Evolutionary conservation across 192 early-diverging fungal species (phyloP).

Genomic region (Coemansia sp.): DNA sequence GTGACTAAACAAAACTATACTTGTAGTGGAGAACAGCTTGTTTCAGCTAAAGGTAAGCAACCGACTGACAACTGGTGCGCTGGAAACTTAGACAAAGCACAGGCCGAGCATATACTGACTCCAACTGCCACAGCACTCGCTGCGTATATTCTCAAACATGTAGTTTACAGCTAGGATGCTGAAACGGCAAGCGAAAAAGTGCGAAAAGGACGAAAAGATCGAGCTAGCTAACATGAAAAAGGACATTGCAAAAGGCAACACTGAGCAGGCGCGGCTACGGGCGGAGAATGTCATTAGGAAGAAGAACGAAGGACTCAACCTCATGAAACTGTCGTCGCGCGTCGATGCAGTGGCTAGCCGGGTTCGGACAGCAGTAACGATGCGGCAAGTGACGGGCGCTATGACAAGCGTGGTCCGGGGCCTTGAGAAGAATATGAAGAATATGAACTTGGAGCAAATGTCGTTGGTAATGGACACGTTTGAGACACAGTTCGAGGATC

Average conservation of each 20-base stretch:
- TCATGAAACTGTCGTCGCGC: constrained; percentile 84
- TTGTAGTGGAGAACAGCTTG: constrained; percentile 6
- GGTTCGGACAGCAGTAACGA: constrained; percentile 94
- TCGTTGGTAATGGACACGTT: constrained; percentile 99
- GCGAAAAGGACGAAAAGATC: constrained; percentile 78
- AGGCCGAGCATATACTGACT: not conserved
- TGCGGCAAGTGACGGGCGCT: constrained; percentile 81
- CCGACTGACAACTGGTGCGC: not conserved
- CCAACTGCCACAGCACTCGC: not conserved
- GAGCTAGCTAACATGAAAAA: constrained; percentile 91
- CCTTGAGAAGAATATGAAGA: constrained; percentile 93
- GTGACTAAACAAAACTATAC: not conserved
- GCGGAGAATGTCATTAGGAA: constrained; percentile 97
- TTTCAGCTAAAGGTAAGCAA: constrained; percentile 17
- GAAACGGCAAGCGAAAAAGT: constrained; percentile 81
- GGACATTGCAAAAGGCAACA: constrained; percentile 92
- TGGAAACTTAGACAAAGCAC: not conserved
- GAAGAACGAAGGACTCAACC: constrained; percentile 91
- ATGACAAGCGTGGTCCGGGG: constrained; percentile 91
- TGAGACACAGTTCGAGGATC: constrained; percentile 94
- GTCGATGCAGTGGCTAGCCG: constrained; percentile 91
- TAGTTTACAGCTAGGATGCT: constrained; percentile 94
- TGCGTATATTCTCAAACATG: not conserved
- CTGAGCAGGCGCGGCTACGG: constrained; percentile 92
- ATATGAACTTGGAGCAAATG: constrained; percentile 98